A percentile compares a stretch with the other conserved stretches of the same genome.
Conservation (phyloP, 441 rosid genomes). For the Brassica balearica region DNA sequence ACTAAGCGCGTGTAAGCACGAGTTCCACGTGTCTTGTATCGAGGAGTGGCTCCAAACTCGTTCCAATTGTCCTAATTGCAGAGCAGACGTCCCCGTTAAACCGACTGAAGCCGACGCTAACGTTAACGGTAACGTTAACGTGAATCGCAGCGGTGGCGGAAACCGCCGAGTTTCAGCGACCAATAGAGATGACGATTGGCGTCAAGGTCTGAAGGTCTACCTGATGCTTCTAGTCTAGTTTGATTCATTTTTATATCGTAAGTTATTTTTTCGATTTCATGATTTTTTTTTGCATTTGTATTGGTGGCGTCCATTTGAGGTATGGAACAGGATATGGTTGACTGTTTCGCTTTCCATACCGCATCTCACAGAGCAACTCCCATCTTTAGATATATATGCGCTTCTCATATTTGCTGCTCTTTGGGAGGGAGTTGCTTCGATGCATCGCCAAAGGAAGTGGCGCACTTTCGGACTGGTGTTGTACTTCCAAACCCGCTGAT, state of each 20-base stretch:
- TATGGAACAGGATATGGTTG: no score
- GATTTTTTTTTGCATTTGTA: neutral
- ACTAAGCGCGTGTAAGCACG: constrained; percentile 69
- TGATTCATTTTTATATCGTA: constrained; percentile 35
- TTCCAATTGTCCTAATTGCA: constrained; percentile 77
- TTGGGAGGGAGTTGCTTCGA: no score
- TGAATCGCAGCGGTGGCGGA: constrained; percentile 32
- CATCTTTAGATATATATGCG: no score
- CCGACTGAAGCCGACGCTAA: constrained; percentile 29
- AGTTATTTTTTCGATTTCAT: constrained; percentile 8
- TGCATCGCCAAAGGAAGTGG: no score
- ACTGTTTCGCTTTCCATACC: no score
- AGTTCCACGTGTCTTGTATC: constrained; percentile 74
- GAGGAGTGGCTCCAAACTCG: constrained; percentile 66
- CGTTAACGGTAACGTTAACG: constrained; percentile 27
- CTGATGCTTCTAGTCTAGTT: constrained; percentile 75
- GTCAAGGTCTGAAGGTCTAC: constrained; percentile 77
- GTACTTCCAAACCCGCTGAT: no score
- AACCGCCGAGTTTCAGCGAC: constrained; percentile 35
- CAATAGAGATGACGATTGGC: constrained; percentile 59
- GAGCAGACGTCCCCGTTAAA: constrained; percentile 57
- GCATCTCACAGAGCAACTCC: no score
- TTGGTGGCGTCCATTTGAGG: no score
- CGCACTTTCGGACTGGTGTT: no score
- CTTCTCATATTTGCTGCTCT: no score